Evolutionary conservation across 2,329 filamentous ascomycete species (phyloP).

Genomic region (Diaporthe citrichinensis): DNA sequence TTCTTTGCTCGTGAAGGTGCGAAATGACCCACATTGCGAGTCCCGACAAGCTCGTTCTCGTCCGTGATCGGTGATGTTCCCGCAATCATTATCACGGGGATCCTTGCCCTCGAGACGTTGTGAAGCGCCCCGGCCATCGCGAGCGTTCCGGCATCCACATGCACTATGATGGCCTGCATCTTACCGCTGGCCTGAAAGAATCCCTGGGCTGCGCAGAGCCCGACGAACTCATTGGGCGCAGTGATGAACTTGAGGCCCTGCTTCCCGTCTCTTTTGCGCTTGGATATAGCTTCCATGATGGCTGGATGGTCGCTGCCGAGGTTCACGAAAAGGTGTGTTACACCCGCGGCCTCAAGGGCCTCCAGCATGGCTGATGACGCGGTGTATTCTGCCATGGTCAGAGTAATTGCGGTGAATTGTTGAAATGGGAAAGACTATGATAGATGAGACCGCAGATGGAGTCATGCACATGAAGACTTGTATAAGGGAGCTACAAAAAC

Average conservation of each 20-base stretch:
- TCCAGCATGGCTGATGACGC: constrained; percentile 78
- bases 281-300: constrained; percentile 45
- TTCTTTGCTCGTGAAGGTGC: background rate
- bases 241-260: background rate
- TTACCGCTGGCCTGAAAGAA: constrained; percentile 49
- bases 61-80: constrained; percentile 51
- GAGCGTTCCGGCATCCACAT: constrained; percentile 49
- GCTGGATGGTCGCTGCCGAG: constrained; percentile 63
- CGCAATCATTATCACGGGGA: constrained; percentile 54
- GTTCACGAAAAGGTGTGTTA: constrained; percentile 67
- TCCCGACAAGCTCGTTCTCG: constrained; percentile 48
- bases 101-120: constrained; percentile 47
- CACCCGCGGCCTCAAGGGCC: constrained; percentile 71
- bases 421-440: background rate
- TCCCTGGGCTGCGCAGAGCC: constrained; percentile 45
- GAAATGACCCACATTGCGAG: constrained; percentile 40
- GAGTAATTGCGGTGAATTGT: background rate
- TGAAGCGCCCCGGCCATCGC: constrained; percentile 48
- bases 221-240: background rate
- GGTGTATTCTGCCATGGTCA: constrained; percentile 53
- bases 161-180: constrained; percentile 47
- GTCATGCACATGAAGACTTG: background rate
- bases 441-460: background rate
- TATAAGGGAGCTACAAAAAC: background rate
- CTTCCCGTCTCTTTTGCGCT: background rate